Conservation (phyloP, 176 grass and related monocot genomes). For the Phragmites australis region DNA sequence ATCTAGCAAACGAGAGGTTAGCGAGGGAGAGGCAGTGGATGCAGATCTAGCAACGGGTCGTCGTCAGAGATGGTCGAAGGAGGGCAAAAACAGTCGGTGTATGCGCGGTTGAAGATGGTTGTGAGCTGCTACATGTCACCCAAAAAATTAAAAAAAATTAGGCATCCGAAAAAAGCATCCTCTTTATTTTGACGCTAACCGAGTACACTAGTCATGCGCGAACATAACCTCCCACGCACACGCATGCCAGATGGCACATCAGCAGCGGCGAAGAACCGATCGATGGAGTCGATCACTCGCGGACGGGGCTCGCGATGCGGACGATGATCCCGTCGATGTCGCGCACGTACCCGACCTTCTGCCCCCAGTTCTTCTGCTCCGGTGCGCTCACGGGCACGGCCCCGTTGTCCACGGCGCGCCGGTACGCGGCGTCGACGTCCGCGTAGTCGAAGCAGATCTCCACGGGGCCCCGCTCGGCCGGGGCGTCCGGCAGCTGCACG, state of each 20-base stretch:
- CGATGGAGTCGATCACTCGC: not conserved
- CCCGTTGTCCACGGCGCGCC: slow-evolving; percentile 52
- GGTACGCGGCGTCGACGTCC: slow-evolving; percentile 79
- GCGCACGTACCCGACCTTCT: slow-evolving; percentile 82
- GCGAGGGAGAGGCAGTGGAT: too few species aligned
- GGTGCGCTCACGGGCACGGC: slow-evolving; percentile 62
- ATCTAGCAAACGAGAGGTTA: too few species aligned
- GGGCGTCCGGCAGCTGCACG: slow-evolving; percentile 49
- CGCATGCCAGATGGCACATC: not conserved
- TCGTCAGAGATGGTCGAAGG: too few species aligned
- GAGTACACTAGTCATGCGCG: too few species aligned
- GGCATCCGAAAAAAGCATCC: too few species aligned
- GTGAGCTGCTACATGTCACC: too few species aligned
- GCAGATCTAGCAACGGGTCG: too few species aligned
- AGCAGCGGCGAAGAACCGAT: not conserved
- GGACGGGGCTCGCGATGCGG: slow-evolving; percentile 64
- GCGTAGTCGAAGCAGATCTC: slow-evolving; percentile 89
- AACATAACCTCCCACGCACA: too few species aligned
- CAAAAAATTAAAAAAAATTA: too few species aligned
- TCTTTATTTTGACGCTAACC: too few species aligned
- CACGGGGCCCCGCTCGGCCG: slow-evolving; percentile 45
- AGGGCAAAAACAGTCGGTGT: too few species aligned
- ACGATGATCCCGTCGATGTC: slow-evolving; percentile 76
- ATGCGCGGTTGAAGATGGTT: too few species aligned
- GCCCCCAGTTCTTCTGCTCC: slow-evolving; percentile 75